A percentile compares a stretch with the other conserved stretches of the same genome.
Evolutionary conservation across 192 early-diverging fungal species (phyloP).

Genomic region (Linnemannia hyalina): DNA sequence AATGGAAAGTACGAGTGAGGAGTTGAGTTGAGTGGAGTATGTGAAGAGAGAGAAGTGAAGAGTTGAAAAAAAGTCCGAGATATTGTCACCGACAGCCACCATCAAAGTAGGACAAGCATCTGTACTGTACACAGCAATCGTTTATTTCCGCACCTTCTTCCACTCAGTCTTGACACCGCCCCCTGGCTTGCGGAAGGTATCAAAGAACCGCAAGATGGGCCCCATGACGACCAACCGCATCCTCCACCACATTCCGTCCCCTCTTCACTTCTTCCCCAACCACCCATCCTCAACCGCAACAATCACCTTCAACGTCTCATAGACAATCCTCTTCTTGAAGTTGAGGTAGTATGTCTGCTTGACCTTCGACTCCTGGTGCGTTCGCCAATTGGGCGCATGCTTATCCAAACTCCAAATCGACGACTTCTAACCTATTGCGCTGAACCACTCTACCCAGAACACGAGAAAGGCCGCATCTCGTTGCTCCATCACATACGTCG

Average conservation of each 20-base stretch:
- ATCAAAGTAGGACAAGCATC: no score
- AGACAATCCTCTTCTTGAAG: background rate
- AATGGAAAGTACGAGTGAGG: no score
- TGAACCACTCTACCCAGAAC: background rate
- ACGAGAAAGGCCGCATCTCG: background rate
- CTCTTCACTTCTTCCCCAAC: background rate
- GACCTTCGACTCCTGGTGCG: background rate
- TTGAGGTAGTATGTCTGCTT: background rate
- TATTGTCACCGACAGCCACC: no score
- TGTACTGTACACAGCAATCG: background rate
- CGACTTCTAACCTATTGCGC: background rate
- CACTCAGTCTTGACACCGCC: background rate
- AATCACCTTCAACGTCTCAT: background rate
- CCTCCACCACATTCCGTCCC: background rate
- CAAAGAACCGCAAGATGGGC: background rate
- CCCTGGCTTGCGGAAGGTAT: background rate
- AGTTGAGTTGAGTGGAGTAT: background rate
- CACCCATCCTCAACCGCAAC: background rate
- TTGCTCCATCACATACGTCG: background rate
- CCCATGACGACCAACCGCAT: background rate
- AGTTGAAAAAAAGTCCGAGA: background rate
- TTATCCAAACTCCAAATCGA: background rate
- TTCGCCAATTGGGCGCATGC: background rate
- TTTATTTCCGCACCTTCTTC: background rate
- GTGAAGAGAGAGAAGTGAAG: background rate